These are phyloP conservation scores for Fusarium coffeatum DNA, from an alignment of 2,329 filamentous ascomycete genomes.

Conservation along the genomic window DNA sequence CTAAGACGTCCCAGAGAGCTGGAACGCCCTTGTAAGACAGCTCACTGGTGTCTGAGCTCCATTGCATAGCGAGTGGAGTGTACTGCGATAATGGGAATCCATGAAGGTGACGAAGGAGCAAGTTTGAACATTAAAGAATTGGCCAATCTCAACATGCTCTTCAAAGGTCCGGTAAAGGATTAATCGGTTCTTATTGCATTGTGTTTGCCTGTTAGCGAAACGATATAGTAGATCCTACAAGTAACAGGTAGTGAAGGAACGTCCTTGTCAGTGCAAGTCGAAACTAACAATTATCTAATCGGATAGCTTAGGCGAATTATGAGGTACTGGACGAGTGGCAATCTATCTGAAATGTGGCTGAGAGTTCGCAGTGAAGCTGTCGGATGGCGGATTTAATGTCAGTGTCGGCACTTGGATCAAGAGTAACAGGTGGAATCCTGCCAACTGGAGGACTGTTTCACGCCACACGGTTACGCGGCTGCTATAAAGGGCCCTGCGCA, in stretches of 20 bases:
- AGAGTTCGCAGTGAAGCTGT: constrained; percentile 6
- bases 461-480: constrained; percentile 27
- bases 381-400: constrained; percentile 10
- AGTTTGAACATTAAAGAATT: not conserved
- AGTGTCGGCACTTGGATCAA: constrained; percentile 22
- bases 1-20: constrained; percentile 7
- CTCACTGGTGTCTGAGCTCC: not conserved
- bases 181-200: not conserved
- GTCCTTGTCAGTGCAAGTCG: not conserved
- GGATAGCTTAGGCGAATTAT: not conserved
- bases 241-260: not conserved
- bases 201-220: constrained; percentile 18
- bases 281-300: not conserved
- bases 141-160: not conserved
- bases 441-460: constrained; percentile 16
- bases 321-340: constrained; percentile 3
- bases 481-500: constrained; percentile 24
- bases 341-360: constrained; percentile 36
- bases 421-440: constrained; percentile 28
- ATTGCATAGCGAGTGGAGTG: not conserved
- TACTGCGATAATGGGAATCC: not conserved
- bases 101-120: not conserved
- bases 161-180: not conserved
- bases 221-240: constrained; percentile 23
- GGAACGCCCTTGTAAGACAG: not conserved